phyloP scores from a whole-genome alignment of 2,329 filamentous ascomycete species.

The Emericellopsis atlantica region DNA sequence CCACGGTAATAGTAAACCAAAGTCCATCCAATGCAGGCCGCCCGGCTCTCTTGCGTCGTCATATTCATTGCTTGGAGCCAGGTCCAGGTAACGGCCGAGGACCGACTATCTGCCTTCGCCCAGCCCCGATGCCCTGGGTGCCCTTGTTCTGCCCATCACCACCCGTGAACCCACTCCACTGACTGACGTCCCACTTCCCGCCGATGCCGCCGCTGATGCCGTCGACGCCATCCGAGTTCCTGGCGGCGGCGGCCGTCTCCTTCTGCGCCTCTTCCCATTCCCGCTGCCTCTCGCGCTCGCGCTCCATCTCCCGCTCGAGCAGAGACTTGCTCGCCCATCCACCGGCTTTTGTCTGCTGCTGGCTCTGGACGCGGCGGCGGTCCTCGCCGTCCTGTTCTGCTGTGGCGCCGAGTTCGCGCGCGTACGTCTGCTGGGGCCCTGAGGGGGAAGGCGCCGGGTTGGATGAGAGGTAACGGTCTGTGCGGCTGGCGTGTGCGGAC shows the following conservation, averaged over 20 bases:
- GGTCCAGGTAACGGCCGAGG: slow-evolving; percentile 50
- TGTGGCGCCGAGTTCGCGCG: slow-evolving; percentile 40
- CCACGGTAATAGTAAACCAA: too few species aligned
- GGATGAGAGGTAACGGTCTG: slow-evolving; percentile 42
- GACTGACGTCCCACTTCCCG: slow-evolving; percentile 63
- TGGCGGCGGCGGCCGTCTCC: slow-evolving; percentile 43
- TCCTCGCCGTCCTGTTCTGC: slow-evolving; percentile 52
- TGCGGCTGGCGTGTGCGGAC: slow-evolving; percentile 26
- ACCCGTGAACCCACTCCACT: slow-evolving; percentile 63
- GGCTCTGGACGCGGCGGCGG: slow-evolving; percentile 42
- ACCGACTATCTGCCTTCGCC: slow-evolving; percentile 67
- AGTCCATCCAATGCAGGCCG: too few species aligned
- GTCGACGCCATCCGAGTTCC: slow-evolving; percentile 39
- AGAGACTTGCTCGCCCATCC: slow-evolving; percentile 57
- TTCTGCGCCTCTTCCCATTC: slow-evolving; percentile 72
- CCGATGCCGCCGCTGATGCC: slow-evolving; percentile 55
- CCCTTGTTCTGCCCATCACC: slow-evolving; percentile 64
- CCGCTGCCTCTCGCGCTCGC: slow-evolving; percentile 61
- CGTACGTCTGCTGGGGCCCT: slow-evolving; percentile 30
- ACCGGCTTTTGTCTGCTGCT: slow-evolving; percentile 47
- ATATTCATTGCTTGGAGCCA: slow-evolving; percentile 5
- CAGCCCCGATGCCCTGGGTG: slow-evolving; percentile 52
- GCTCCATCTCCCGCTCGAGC: slow-evolving; percentile 69
- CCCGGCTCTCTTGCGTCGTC: too few species aligned
- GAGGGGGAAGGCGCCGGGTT: slow-evolving; percentile 40